Evolutionary conservation across 345 rosid species (phyloP).

Genomic region (Gossypium anomalum): DNA sequence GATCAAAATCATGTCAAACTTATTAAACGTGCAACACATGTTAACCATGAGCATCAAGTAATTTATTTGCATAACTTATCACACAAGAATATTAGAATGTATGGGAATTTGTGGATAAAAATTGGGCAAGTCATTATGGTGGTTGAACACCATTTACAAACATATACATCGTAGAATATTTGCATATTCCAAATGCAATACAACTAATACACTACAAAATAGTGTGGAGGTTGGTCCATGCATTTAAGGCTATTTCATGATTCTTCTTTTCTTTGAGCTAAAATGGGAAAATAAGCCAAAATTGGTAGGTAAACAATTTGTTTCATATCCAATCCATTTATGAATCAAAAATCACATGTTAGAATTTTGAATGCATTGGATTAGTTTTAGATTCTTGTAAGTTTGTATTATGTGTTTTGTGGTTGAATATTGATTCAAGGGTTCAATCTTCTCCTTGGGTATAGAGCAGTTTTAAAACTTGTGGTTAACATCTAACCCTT

Average conservation of each 20-base stretch:
- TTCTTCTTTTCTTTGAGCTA: neutral
- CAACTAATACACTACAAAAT: neutral
- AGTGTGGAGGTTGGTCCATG: neutral
- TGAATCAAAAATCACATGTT: neutral
- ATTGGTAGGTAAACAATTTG: neutral
- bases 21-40: neutral
- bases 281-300: neutral
- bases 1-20: neutral
- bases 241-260: neutral
- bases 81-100: neutral
- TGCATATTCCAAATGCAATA: neutral
- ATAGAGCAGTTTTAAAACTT: no score
- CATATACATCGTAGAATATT: neutral
- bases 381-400: neutral
- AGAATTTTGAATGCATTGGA: neutral
- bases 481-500: no score
- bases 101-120: neutral
- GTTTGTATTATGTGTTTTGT: no score
- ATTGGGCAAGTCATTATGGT: neutral
- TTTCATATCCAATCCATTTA: neutral
- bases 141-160: slow-evolving; percentile 2
- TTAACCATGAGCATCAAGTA: slow-evolving; percentile 5
- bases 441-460: rapidly evolving
- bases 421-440: no score
- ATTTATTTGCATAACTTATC: neutral